Base-by-base conservation (phyloP, 2,329 filamentous ascomycete genomes). In the Phyllosticta paracitricarpa region DNA sequence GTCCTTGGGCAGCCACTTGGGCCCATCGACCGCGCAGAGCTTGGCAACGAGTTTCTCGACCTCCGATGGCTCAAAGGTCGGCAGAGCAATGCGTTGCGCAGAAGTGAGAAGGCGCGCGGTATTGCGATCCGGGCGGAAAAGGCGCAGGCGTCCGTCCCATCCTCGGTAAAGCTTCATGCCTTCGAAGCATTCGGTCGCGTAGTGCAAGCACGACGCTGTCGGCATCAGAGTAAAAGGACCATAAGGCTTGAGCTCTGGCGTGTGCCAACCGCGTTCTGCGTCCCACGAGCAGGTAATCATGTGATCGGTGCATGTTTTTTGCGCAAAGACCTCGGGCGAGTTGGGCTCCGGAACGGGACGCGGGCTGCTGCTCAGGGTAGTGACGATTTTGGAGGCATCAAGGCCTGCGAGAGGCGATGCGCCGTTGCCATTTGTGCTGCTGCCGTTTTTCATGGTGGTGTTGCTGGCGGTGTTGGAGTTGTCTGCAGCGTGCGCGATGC, bases 151-250 rank as follows among this genome's bases (percentile, higher is more conserved):
- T 68, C 86, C 87, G 72, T 93, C 88, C 66, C 82, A 75, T 72
- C 85, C 77, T 70, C 84, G 86, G 72, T 84, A 84, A 54, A 84
- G 84, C 76, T 95, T 96, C 77, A 87, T 81, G 12, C 91, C 91
- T 76, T 96, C 91, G 77, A 95, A 96, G 75, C 91, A 95, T 75
- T 93, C 88, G 56, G 90, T 95, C 10, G 90, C 91, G 76, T 96
- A 96, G 80, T 96, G 91, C 63, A 96, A 82, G 64, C 86, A 85
- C 3, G 86, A 89, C 14, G 90, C 89, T 4, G 88, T 92, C 40
- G 91, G 91, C 78, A 90, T 88, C 69, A 96, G 84, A 64, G 81
- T 81, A 59, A 96, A 77, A 10, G 89, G 87, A 0, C 89, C 88
- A 74, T 90, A 94, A 26, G 90, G 88, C 72, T 84, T 83, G 62